Percentiles rank a stretch among this genome's conserved stretches.
These are phyloP conservation scores for Paraphoma chrysanthemicola DNA, from an alignment of 2,329 filamentous ascomycete genomes.

Conservation along the genomic window DNA sequence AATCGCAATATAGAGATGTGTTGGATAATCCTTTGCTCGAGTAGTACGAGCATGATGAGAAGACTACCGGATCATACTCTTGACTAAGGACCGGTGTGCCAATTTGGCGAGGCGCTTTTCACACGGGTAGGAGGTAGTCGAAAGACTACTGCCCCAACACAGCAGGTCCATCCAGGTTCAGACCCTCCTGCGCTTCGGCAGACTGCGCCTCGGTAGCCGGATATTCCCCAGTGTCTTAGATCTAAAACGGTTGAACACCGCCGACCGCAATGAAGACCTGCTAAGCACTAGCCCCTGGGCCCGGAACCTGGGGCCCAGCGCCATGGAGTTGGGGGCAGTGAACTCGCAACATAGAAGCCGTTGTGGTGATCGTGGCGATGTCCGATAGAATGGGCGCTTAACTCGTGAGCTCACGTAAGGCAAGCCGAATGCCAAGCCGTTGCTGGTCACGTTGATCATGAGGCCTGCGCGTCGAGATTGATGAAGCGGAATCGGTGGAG, in stretches of 20 bases:
- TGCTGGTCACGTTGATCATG: not conserved
- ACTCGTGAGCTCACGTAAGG: slow-evolving; percentile 4
- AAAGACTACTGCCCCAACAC: no score
- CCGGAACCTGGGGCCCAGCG: not conserved
- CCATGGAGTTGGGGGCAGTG: not conserved
- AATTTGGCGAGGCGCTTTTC: no score
- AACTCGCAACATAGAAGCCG: not conserved
- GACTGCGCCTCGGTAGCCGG: slow-evolving; percentile 10
- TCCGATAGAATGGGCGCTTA: not conserved
- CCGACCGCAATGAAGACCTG: slow-evolving; percentile 4
- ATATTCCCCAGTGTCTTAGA: slow-evolving; percentile 2
- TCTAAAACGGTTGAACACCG: slow-evolving; percentile 4
- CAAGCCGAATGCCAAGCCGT: not conserved
- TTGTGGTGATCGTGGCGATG: slow-evolving; percentile 1
- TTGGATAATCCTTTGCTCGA: no score
- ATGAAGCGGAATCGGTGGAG: not conserved
- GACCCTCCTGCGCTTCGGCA: not conserved
- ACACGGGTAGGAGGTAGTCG: no score
- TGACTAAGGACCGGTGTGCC: no score
- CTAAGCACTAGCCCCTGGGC: slow-evolving; percentile 8
- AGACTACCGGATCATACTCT: no score
- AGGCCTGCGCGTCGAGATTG: not conserved
- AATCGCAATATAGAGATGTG: no score
- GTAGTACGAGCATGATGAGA: no score
- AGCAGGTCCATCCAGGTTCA: not conserved